These are phyloP conservation scores for Hevea brasiliensis DNA, from an alignment of 345 rosid species.

Conservation along the genomic window DNA sequence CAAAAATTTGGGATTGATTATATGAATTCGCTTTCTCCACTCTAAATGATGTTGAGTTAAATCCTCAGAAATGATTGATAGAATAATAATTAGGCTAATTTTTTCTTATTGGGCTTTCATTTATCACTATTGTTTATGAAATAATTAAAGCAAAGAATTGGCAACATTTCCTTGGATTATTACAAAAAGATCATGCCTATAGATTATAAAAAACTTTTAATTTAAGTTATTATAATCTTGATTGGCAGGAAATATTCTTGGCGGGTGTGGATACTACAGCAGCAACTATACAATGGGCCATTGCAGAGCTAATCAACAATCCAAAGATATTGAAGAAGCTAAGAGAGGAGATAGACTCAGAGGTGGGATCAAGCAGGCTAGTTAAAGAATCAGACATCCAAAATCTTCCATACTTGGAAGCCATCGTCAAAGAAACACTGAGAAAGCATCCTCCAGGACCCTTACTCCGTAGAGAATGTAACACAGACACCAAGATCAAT, in stretches of 20 bases:
- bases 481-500: slow-evolving; percentile 29
- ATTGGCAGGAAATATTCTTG: background rate
- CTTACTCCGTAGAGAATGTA: slow-evolving; percentile 35
- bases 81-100: too few relatives aligned
- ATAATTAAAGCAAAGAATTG: too few relatives aligned
- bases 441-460: slow-evolving; percentile 43
- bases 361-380: slow-evolving; percentile 14
- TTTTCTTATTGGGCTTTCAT: too few relatives aligned
- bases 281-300: slow-evolving; percentile 17
- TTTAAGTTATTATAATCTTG: background rate
- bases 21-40: too few relatives aligned
- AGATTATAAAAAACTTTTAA: too few relatives aligned
- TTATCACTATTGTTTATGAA: too few relatives aligned
- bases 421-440: slow-evolving; percentile 43
- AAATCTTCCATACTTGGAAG: slow-evolving; percentile 40
- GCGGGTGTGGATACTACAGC: slow-evolving; percentile 16
- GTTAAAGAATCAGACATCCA: slow-evolving; percentile 44
- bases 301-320: background rate
- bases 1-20: too few relatives aligned
- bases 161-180: too few relatives aligned
- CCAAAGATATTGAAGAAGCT: background rate
- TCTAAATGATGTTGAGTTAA: too few relatives aligned
- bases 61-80: too few relatives aligned
- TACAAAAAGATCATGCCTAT: too few relatives aligned
- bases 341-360: slow-evolving; percentile 6